A percentile compares a stretch with the other conserved stretches of the same genome.
phyloP scores from a whole-genome alignment of 2,329 filamentous ascomycete species.

The Pseudogymnoascus sp. region DNA sequence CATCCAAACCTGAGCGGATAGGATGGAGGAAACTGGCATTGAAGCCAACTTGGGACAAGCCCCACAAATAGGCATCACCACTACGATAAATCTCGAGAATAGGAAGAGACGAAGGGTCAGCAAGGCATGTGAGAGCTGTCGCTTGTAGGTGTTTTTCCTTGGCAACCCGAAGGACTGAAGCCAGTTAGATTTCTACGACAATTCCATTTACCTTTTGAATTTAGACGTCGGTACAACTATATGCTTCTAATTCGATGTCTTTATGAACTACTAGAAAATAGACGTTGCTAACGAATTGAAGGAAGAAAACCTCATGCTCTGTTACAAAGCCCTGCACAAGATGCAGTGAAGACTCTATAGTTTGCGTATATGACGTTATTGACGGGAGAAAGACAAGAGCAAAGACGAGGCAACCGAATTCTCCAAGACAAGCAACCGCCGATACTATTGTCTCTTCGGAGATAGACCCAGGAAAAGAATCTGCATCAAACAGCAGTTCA shows the following conservation, averaged over 20 bases:
- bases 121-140: conserved; percentile 16
- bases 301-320: conserved; percentile 6
- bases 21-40: background rate
- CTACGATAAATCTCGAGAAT: background rate
- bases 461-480: background rate
- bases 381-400: conserved; percentile 1
- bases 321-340: conserved; percentile 1
- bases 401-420: conserved; percentile 19
- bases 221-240: background rate
- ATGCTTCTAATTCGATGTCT: background rate
- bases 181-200: background rate
- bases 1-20: background rate
- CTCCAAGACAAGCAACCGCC: background rate
- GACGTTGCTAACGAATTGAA: background rate
- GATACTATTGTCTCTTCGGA: background rate
- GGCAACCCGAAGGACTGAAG: background rate
- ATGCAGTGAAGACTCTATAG: background rate
- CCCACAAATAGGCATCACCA: background rate
- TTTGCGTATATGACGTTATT: background rate
- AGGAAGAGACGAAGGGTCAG: conserved; percentile 13
- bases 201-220: background rate
- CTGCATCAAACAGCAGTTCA: background rate
- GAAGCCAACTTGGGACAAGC: background rate
- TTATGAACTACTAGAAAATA: background rate
- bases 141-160: conserved; percentile 8